These are phyloP conservation scores for Tuctoria greenei DNA, from an alignment of 176 grass and related monocot species.

Conservation along the genomic window DNA sequence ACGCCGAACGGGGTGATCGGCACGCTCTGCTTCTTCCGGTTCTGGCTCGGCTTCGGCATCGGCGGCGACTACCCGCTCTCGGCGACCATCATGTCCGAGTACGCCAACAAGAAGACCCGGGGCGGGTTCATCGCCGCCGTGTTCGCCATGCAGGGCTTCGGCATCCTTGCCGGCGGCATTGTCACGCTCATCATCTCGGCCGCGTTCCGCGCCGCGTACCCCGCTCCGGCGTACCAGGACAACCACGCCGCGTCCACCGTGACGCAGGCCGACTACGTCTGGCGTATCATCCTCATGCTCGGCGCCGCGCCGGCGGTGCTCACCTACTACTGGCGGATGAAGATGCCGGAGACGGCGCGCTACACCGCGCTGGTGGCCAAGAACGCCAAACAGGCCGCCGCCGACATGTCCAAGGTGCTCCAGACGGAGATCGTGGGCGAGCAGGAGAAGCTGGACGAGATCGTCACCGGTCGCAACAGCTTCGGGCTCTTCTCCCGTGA, in stretches of 20 bases:
- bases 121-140: constrained; percentile 60
- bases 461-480: not conserved
- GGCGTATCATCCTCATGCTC: constrained; percentile 68
- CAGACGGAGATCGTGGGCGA: constrained; percentile 49
- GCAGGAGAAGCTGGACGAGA: constrained; percentile 7
- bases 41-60: constrained; percentile 76
- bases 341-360: constrained; percentile 86
- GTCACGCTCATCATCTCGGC: constrained; percentile 40
- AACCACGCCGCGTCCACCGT: constrained; percentile 13
- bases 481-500: constrained; percentile 51
- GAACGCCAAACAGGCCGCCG: constrained; percentile 70
- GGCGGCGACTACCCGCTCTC: constrained; percentile 70
- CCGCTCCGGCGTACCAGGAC: constrained; percentile 27
- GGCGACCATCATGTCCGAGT: constrained; percentile 78
- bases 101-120: constrained; percentile 58
- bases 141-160: constrained; percentile 80
- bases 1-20: constrained; percentile 36
- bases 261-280: constrained; percentile 54
- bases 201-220: constrained; percentile 35
- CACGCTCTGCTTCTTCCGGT: constrained; percentile 74
- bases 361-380: constrained; percentile 71
- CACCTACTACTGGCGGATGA: constrained; percentile 77
- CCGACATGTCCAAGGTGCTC: constrained; percentile 70
- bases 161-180: constrained; percentile 57
- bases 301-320: constrained; percentile 45